These are phyloP conservation scores for Yamadazyma dushanensis DNA, from an alignment of 1,139 yeast species.

Conservation along the genomic window DNA sequence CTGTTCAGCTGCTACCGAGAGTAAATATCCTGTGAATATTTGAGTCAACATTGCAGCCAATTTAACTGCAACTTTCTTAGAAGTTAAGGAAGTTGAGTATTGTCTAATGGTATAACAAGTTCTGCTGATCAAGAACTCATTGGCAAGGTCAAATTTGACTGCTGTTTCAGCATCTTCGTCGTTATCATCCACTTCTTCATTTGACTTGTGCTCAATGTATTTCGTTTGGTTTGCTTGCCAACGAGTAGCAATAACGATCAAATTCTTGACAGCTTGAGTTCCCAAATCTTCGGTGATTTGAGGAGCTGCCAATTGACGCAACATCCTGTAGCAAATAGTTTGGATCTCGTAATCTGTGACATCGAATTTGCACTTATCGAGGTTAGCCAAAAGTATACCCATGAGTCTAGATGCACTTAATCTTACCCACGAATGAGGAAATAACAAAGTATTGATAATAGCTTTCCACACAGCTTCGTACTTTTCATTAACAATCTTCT, in stretches of 20 bases:
- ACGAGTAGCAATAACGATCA: constrained; percentile 58
- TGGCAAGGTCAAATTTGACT: constrained; percentile 39
- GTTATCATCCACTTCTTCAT: constrained; percentile 17
- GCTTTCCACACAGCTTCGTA: constrained; percentile 50
- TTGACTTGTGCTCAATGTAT: constrained; percentile 23
- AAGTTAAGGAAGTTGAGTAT: constrained; percentile 53
- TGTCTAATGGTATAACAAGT: constrained; percentile 65
- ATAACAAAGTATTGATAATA: constrained; percentile 59
- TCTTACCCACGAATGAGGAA: constrained; percentile 93
- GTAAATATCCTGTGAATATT: constrained; percentile 40
- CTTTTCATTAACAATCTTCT: constrained; percentile 27
- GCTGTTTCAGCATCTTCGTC: constrained; percentile 21
- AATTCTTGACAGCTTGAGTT: constrained; percentile 63
- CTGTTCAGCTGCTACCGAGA: constrained; percentile 42
- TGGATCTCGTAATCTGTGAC: constrained; percentile 49
- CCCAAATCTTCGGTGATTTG: constrained; percentile 65
- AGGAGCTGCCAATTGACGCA: constrained; percentile 84
- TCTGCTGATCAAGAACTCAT: constrained; percentile 64
- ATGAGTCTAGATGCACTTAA: constrained; percentile 64
- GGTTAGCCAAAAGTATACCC: constrained; percentile 48
- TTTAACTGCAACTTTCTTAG: constrained; percentile 69
- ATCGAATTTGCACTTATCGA: constrained; percentile 33
- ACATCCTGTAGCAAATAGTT: constrained; percentile 61
- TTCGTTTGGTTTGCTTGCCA: constrained; percentile 56
- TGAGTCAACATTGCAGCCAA: constrained; percentile 58